Evolutionary conservation across 805 yeast species (phyloP), one percentile per base, ranked within the genome.

Genomic region (Brettanomyces anomalus): DNA sequence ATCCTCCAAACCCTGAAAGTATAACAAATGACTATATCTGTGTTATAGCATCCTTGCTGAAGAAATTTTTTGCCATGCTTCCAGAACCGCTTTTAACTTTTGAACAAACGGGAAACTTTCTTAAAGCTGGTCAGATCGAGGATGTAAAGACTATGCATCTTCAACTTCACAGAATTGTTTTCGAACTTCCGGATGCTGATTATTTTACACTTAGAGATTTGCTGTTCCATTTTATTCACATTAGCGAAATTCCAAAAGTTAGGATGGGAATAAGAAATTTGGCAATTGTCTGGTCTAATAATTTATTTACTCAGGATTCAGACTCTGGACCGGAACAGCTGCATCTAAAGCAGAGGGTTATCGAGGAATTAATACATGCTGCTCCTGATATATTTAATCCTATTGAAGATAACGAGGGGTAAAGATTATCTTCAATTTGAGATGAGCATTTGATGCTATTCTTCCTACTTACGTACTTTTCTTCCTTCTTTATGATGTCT

Each of bases 241-340:
- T 61, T 19, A 52, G 52, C 26, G 40, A 51, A 15, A 49, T 57
- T 24, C 79, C 81, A 48, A 75, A 81, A 43, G 80, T 93, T 13
- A 73, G 93, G 57, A 93, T 93, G 98, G 79, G 79, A 38, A 71
- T 80, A 45, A 81, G 81, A 55, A 81, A 84, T 46, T 62, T 93
- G 53, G 85, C 95, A 38, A 85, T 86, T 33, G 88, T 90, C 33
- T 93, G 98, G 98, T 96, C 97, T 0, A 95, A 96, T 16, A 85
- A 85, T 2, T 64, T 93, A 41, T 72, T 93, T 59, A 77, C 79
- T 39, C 84, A 77, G 52, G 47, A 49, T 31, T 15, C 30, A 16
- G 43, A 30, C 5, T 77, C 75, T 44, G 74, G 76, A 19, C 67
- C 72, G 55, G 85, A 80, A 28, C 63, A 58, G 30, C 40, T 60